Percentiles rank a stretch among this genome's conserved stretches.
phyloP scores from a whole-genome alignment of 768 basidiomycete species.

The Tephrocybe sp. region DNA sequence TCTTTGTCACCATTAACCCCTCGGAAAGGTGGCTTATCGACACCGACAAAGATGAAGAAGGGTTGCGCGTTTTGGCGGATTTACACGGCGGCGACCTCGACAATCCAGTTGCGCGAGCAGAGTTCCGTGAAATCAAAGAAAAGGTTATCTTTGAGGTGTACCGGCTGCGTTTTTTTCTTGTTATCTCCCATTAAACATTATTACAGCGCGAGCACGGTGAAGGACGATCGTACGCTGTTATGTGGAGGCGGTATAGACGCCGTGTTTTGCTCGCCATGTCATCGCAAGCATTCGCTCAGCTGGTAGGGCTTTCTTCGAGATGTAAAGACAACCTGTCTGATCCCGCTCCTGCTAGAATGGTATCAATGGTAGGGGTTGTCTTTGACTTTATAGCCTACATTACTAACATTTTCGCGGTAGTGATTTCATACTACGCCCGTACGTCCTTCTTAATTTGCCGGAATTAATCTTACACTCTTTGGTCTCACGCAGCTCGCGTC shows the following conservation, averaged over 20 bases:
- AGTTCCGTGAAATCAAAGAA: constrained; percentile 89
- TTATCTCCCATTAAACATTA: not conserved
- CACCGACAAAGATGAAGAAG: constrained; percentile 78
- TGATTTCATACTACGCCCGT: constrained; percentile 95
- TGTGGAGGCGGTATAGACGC: constrained; percentile 88
- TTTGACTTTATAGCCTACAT: not conserved
- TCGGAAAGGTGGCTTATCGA: constrained; percentile 85
- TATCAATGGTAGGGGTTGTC: constrained; percentile 69
- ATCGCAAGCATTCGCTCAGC: constrained; percentile 54
- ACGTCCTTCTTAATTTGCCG: constrained; percentile 28
- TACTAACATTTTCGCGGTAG: constrained; percentile 33
- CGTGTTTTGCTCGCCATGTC: constrained; percentile 92
- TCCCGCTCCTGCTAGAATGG: constrained; percentile 62
- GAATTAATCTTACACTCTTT: constrained; percentile 7
- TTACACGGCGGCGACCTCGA: constrained; percentile 81
- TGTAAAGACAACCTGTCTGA: not conserved
- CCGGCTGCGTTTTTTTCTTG: not conserved
- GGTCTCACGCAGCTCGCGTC: constrained; percentile 60
- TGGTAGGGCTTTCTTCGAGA: constrained; percentile 10
- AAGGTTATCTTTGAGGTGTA: constrained; percentile 68
- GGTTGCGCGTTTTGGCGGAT: constrained; percentile 84
- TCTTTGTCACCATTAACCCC: not conserved
- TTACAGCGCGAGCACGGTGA: constrained; percentile 74
- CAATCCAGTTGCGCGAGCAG: constrained; percentile 65
- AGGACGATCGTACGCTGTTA: constrained; percentile 68